Conservation (phyloP, 169 alveolate genomes). For the Plasmodium coatneyi region DNA sequence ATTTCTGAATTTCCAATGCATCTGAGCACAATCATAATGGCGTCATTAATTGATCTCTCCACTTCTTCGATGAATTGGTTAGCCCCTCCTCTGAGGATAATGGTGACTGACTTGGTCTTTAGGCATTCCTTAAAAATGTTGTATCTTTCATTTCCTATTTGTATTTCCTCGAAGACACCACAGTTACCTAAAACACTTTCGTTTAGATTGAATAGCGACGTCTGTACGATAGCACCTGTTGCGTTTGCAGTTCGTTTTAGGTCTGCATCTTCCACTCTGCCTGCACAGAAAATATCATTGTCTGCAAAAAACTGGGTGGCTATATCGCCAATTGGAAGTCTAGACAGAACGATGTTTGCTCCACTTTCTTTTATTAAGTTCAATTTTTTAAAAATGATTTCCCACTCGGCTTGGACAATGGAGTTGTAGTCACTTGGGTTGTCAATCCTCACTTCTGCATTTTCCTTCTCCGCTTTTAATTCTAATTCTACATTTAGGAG, state of each 20-base stretch:
- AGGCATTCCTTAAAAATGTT: conserved; percentile 96
- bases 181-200: conserved; percentile 95
- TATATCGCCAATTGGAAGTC: conserved; percentile 98
- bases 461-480: conserved; percentile 98
- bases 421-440: conserved; percentile 94
- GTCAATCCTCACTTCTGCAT: conserved; percentile 97
- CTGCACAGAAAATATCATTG: conserved; percentile 96
- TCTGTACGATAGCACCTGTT: conserved; percentile 96
- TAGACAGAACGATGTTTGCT: conserved; percentile 94
- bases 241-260: conserved; percentile 94
- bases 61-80: conserved; percentile 98
- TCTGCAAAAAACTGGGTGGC: conserved; percentile 99
- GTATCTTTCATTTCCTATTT: conserved; percentile 97
- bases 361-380: conserved; percentile 94
- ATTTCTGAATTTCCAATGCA: conserved; percentile 92
- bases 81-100: conserved; percentile 98
- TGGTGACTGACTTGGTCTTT: conserved; percentile 93
- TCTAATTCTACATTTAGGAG: conserved; percentile 96
- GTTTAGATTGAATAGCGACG: conserved; percentile 94
- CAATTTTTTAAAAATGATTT: conserved; percentile 95
- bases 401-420: conserved; percentile 99
- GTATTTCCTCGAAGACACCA: conserved; percentile 96
- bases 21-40: conserved; percentile 96
- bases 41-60: conserved; percentile 97
- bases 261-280: conserved; percentile 97